phyloP scores from a whole-genome alignment of 2,329 filamentous ascomycete genomes.

The Venturiaceae sp. region DNA sequence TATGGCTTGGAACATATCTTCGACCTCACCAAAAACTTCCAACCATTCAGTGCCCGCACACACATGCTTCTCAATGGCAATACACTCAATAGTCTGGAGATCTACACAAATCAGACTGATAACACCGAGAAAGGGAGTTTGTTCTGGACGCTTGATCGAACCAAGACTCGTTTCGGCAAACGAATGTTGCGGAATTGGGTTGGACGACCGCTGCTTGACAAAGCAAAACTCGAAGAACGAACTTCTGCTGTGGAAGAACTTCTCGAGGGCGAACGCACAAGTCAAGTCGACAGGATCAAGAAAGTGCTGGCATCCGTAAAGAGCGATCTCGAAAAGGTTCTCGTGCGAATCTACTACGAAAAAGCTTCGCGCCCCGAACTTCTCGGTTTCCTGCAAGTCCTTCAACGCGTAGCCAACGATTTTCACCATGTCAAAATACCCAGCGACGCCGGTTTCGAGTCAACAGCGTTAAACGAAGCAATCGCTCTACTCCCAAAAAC shows the following conservation, averaged over 20 bases:
- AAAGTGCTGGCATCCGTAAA: constrained; percentile 55
- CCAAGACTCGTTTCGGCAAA: constrained; percentile 79
- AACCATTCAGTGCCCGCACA: constrained; percentile 85
- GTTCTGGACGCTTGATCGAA: constrained; percentile 93
- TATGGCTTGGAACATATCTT: constrained; percentile 95
- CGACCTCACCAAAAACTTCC: constrained; percentile 91
- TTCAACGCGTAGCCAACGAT: constrained; percentile 72
- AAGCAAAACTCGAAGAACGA: constrained; percentile 62
- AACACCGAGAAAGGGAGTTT: constrained; percentile 76
- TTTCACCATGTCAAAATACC: constrained; percentile 59
- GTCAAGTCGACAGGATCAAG: constrained; percentile 63
- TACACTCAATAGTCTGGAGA: constrained; percentile 84
- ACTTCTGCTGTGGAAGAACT: constrained; percentile 82
- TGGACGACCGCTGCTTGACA: constrained; percentile 77
- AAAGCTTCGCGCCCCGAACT: constrained; percentile 89
- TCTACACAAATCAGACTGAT: constrained; percentile 92
- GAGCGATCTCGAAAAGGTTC: constrained; percentile 80
- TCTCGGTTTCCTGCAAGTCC: constrained; percentile 70
- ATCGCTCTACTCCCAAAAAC: constrained; percentile 71
- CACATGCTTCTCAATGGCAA: constrained; percentile 97
- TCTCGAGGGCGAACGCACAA: constrained; percentile 54
- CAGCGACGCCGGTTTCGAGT: constrained; percentile 62
- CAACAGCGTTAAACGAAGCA: constrained; percentile 58
- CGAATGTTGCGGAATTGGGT: constrained; percentile 90
- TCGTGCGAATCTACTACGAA: constrained; percentile 95